Conservation (phyloP, 306 rosid species). For the Corylus heterophylla region DNA sequence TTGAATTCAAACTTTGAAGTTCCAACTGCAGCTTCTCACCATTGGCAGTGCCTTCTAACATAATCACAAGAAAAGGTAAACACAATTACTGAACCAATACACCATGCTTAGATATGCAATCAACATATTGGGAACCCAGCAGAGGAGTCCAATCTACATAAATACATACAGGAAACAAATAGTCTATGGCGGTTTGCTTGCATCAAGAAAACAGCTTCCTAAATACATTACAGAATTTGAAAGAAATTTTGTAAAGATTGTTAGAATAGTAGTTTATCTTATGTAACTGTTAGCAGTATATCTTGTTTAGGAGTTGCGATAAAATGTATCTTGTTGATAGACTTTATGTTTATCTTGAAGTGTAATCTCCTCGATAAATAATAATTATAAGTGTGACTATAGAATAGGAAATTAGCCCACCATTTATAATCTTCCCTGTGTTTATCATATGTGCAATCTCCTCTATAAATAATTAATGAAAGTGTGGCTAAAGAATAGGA, state of each 20-base stretch:
- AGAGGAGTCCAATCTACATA: not conserved
- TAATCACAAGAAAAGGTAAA: conserved; percentile 22
- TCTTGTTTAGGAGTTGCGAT: too few relatives aligned
- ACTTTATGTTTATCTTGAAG: too few relatives aligned
- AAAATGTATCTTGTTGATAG: too few relatives aligned
- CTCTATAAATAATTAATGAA: too few relatives aligned
- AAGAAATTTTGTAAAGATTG: not conserved
- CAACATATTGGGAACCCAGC: not conserved
- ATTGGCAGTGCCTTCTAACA: conserved; percentile 45
- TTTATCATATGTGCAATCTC: too few relatives aligned
- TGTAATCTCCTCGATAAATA: too few relatives aligned
- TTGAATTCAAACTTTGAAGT: conserved; percentile 73
- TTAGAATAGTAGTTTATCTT: too few relatives aligned
- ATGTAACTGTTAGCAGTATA: too few relatives aligned
- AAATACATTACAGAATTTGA: not conserved
- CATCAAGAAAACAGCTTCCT: not conserved
- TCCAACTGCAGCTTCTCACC: conserved; percentile 84
- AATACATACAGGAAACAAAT: not conserved
- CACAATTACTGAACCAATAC: conserved; percentile 4
- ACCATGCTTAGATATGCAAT: not conserved
- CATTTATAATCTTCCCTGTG: too few relatives aligned
- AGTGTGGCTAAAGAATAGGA: too few relatives aligned
- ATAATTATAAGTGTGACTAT: too few relatives aligned
- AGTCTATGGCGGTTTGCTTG: not conserved
- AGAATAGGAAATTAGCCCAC: too few relatives aligned